Base-by-base conservation (phyloP, 2,329 filamentous ascomycete species). In the Cordyceps militaris region DNA sequence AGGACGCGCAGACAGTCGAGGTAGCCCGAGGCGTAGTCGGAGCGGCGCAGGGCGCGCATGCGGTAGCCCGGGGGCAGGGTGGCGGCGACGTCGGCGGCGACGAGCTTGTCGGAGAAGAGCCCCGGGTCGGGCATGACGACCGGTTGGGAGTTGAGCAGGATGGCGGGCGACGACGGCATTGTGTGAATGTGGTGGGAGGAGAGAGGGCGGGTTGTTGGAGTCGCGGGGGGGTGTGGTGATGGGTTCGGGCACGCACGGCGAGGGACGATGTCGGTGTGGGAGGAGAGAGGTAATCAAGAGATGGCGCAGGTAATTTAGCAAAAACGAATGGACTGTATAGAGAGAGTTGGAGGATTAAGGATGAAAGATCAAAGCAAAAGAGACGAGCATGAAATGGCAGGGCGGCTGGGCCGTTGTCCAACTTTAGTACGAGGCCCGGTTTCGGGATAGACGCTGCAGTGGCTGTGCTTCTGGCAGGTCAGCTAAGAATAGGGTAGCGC, bases 1-100 rank as follows among this genome's bases (percentile, higher is more conserved):
- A 99, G 79, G 38, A 97, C 91, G 47, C 91, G 85, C 62, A 99
- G 79, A 60, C 94, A 93, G 69, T 96, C 91, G 65, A 99, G 85
- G 73, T 96, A 97, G 62, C 91, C 91, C 34, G 80, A 81, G 58
- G 82, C 76, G 74, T 87, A 96, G 75, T 99, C 94, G 66, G 80
- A 81, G 64, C 83, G 83, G 65, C 87, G 84, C 51, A 97, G 80
- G 0, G 93, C 85, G 26, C 94, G 91, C 68, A 96, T 82, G 28
- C 79, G 83, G 79, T 97, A 97, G 66, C 88, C 87, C 65, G 86
- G 77, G 44, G 94, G 93, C 0, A 97, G 85, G 19, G 79, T 80
- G 42, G 85, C 77, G 60, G 84, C 75, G 64, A 97, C 88, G 56
- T 82, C 77, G 21, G 89, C 83, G 24, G 90, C 91, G 72, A 97